Conservation (phyloP, 768 basidiomycete species). For the Macrolepiota dolichaula region DNA sequence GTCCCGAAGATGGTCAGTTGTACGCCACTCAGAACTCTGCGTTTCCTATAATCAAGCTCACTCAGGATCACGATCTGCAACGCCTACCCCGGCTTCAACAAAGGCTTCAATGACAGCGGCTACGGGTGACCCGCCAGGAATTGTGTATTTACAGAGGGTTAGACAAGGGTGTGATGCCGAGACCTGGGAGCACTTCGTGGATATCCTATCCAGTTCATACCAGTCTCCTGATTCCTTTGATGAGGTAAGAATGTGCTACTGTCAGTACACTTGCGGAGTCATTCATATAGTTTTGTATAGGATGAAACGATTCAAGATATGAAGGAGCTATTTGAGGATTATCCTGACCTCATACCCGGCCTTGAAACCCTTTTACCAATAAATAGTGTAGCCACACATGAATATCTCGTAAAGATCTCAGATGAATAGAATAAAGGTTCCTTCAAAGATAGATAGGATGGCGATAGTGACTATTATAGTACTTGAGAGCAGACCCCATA, state of each 20-base stretch:
- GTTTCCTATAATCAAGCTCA: neutral
- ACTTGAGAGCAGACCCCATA: no score
- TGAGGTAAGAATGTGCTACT: neutral
- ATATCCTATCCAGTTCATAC: slow-evolving; percentile 4
- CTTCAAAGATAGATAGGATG: neutral
- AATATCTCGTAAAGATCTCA: no score
- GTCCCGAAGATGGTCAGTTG: neutral
- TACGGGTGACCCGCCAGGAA: neutral
- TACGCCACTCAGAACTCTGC: neutral
- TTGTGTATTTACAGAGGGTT: neutral
- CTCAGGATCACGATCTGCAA: neutral
- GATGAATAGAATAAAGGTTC: no score
- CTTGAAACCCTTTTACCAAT: neutral
- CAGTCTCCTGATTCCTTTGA: neutral
- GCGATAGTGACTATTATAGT: no score
- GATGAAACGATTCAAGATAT: slow-evolving; percentile 6
- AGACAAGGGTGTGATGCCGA: neutral
- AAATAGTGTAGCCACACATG: no score
- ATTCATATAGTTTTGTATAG: neutral
- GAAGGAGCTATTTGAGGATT: neutral
- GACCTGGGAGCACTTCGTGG: neutral
- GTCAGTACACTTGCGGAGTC: neutral
- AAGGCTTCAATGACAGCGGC: neutral
- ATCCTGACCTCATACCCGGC: slow-evolving; percentile 2
- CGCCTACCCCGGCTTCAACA: neutral